Base-by-base conservation (phyloP, 176 grass and related monocot genomes). In the Otatea glauca region DNA sequence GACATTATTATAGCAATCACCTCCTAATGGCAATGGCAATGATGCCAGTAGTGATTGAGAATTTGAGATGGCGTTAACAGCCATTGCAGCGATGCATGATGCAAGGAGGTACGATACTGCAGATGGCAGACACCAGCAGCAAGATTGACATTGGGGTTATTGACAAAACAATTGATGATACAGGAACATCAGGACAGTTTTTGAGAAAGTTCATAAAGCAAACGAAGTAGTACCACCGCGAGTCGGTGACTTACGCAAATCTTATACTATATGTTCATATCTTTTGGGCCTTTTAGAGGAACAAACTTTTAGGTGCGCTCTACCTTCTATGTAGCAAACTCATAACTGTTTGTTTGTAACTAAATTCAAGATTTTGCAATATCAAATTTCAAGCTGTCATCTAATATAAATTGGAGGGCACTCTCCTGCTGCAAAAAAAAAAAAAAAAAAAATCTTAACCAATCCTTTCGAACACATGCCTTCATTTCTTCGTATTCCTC, bases 1-100 rank as follows among this genome's bases (percentile, higher is more conserved):
- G 54, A 29, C 35, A n/a, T 74, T 54, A 9, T 17, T 50, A 74
- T 15, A 70, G 35, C 72, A 37, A 12, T 32, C 27, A 32, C 68
- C 68, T 70, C 41, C 42, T 71, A 71, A 71, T 42, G 44, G 68
- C 68, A 5, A 70, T 47, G 68, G 24, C 68, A 39, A 59, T 59
- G 74, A 59, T 76, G 74, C 45, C 12, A 78, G 0, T 77, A 24
- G 9, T 51, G 11, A 51, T 5, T 65, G 62, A 44, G 39, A 41
- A 41, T 41, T 41, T 41, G 39, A 41, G 10, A 65, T 48, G 41
- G 60, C 41, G 9, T 35, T n/a, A 20, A 38, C 2, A 37, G 72
- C 4, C 48, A 53, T 48, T 6, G 11, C 17, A 65, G 49, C 21
- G 0, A 18, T 41, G 23, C 37, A 24, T 38, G 60, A 53, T 75